phyloP scores from a whole-genome alignment of 2,329 filamentous ascomycete genomes.

The Talaromyces sp. region DNA sequence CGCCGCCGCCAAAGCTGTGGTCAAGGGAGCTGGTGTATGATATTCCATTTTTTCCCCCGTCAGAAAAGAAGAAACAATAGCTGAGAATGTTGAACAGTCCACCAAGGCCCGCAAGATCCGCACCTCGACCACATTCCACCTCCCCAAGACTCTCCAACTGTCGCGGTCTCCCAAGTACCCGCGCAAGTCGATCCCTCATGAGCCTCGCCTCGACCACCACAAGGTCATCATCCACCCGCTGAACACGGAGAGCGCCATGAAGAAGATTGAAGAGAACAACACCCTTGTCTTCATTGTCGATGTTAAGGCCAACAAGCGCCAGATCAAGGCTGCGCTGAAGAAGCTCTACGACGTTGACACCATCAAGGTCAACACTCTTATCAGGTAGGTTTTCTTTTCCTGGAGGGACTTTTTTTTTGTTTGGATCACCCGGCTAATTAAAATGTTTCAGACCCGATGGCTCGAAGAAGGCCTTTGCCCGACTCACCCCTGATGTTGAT shows the following conservation, averaged over 20 bases:
- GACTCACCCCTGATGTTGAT: constrained; percentile 93
- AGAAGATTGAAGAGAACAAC: constrained; percentile 99
- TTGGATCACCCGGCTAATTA: constrained; percentile 25
- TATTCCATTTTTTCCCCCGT: too few relatives aligned
- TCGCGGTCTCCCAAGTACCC: constrained; percentile 92
- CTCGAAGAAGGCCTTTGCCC: constrained; percentile 97
- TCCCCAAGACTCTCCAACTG: constrained; percentile 91
- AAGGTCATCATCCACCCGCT: constrained; percentile 97
- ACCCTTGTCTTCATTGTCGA: constrained; percentile 97
- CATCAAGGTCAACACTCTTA: constrained; percentile 99
- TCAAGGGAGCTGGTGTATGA: constrained; percentile 95
- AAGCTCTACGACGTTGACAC: constrained; percentile 98
- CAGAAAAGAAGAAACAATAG: background rate
- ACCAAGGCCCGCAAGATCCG: constrained; percentile 93
- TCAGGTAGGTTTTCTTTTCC: constrained; percentile 61
- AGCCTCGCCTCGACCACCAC: constrained; percentile 90
- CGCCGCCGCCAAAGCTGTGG: constrained; percentile 89
- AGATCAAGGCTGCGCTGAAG: constrained; percentile 98
- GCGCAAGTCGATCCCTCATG: constrained; percentile 87
- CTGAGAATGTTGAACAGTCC: constrained; percentile 53
- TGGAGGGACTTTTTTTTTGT: background rate
- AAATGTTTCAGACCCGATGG: constrained; percentile 65
- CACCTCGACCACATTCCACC: constrained; percentile 91
- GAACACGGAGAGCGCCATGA: constrained; percentile 99
- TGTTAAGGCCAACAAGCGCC: constrained; percentile 97